Evolutionary conservation across 352 stramenopile genomes (phyloP).

Genomic region (Plasmopara halstedii): DNA sequence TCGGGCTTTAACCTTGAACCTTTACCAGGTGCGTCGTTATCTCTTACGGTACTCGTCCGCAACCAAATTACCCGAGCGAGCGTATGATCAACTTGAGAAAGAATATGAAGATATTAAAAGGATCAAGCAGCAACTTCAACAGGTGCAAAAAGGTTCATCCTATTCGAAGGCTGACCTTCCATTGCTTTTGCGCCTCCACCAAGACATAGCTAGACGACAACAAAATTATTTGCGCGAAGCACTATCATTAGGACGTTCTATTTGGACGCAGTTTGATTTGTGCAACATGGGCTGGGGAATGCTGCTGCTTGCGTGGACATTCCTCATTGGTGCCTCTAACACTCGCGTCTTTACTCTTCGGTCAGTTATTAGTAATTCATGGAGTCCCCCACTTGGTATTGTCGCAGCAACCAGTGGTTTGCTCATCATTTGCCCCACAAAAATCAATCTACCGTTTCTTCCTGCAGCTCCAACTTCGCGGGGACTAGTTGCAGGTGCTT

Average conservation of each 20-base stretch:
- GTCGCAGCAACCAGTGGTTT: conserved; percentile 4
- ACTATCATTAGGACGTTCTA: conserved; percentile 51
- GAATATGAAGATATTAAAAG: conserved; percentile 33
- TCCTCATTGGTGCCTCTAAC: conserved; percentile 17
- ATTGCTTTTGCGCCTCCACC: conserved; percentile 27
- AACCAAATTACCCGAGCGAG: conserved; percentile 53
- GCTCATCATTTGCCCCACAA: conserved; percentile 16
- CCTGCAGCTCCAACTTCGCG: conserved; percentile 22
- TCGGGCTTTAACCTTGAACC: conserved; percentile 70
- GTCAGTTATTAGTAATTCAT: not conserved
- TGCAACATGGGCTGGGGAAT: conserved; percentile 65
- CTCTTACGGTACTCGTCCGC: conserved; percentile 56
- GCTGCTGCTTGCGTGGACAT: conserved; percentile 34
- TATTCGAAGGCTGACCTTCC: conserved; percentile 20
- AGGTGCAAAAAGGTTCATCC: conserved; percentile 2
- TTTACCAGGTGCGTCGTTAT: conserved; percentile 78
- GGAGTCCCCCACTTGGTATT: conserved; percentile 4
- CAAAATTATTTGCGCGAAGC: conserved; percentile 63
- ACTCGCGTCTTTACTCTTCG: not conserved
- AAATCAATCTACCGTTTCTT: conserved; percentile 20
- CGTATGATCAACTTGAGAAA: conserved; percentile 48
- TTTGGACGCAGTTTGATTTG: conserved; percentile 87
- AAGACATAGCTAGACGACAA: conserved; percentile 30
- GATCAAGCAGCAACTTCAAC: conserved; percentile 22
- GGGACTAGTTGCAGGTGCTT: conserved; percentile 20